phyloP scores from a whole-genome alignment of 1,284 basidiomycete genomes.

The Ustilago esculenta region DNA sequence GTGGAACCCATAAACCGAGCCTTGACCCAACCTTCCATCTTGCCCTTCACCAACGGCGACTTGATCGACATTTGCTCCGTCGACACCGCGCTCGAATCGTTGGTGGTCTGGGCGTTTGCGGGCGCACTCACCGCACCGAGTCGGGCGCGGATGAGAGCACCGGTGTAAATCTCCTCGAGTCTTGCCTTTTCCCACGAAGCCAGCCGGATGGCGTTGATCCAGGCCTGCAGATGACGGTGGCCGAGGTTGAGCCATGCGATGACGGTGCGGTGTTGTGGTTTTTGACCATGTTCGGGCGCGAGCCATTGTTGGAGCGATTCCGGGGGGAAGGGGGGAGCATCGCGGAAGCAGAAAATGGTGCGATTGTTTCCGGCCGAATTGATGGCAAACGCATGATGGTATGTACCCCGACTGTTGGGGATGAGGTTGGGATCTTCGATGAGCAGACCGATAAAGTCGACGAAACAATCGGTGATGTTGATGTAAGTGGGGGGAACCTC shows the following conservation, averaged over 20 bases:
- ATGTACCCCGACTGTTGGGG: constrained; percentile 71
- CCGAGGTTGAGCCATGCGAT: constrained; percentile 62
- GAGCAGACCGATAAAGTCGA: constrained; percentile 71
- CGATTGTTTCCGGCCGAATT: constrained; percentile 95
- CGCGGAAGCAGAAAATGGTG: constrained; percentile 76
- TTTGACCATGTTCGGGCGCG: constrained; percentile 49
- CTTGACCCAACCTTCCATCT: constrained; percentile 91
- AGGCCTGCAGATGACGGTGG: constrained; percentile 69
- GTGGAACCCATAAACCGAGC: constrained; percentile 91
- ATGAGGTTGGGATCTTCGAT: constrained; percentile 70
- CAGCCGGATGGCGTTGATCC: constrained; percentile 89
- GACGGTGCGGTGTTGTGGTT: constrained; percentile 57
- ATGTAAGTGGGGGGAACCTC: constrained; percentile 87
- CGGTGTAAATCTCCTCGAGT: constrained; percentile 96
- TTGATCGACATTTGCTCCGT: constrained; percentile 45
- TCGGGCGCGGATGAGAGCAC: constrained; percentile 76
- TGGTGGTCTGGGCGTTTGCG: constrained; percentile 26
- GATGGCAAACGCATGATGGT: constrained; percentile 80
- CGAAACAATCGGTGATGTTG: constrained; percentile 81
- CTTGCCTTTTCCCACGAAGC: constrained; percentile 94
- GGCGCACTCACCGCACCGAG: constrained; percentile 67
- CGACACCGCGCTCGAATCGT: constrained; percentile 24
- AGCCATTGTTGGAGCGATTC: constrained; percentile 53
- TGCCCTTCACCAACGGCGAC: constrained; percentile 71
- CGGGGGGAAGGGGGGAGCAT: constrained; percentile 56